A percentile compares a stretch with the other conserved stretches of the same genome.
Conservation (phyloP, 2,329 filamentous ascomycete genomes). For the Botrytis cinerea region DNA sequence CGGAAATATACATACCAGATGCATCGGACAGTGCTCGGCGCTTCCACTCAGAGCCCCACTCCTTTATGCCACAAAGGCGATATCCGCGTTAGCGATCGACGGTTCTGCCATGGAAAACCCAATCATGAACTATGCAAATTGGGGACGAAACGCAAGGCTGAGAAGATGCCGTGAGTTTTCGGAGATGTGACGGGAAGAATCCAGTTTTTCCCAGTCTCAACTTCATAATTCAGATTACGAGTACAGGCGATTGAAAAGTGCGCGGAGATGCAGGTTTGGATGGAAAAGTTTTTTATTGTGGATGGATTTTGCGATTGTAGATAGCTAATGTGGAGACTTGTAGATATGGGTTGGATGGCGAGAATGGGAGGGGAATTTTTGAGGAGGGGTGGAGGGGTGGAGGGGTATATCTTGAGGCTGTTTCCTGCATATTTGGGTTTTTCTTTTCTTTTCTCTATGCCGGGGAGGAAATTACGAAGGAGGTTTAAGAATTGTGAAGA, state of each 20-base stretch:
- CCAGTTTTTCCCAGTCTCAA: neutral
- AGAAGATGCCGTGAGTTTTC: neutral
- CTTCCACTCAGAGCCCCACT: neutral
- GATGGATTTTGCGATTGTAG: neutral
- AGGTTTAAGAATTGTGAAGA: neutral
- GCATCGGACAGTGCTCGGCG: neutral
- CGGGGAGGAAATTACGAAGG: neutral
- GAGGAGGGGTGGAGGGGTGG: neutral
- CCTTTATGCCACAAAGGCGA: neutral
- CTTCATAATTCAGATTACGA: neutral
- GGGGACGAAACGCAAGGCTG: neutral
- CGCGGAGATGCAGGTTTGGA: neutral
- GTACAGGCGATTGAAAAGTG: neutral
- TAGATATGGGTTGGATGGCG: neutral
- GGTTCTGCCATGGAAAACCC: neutral
- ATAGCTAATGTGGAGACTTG: neutral
- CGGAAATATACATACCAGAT: neutral
- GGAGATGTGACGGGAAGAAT: neutral
- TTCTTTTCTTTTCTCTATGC: too few species aligned
- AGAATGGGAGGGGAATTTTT: neutral
- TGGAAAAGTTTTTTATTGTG: neutral
- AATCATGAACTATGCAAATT: neutral
- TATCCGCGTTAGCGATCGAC: neutral
- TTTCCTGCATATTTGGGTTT: neutral
- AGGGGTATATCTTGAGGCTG: neutral